Evolutionary conservation across 1,284 basidiomycete species (phyloP), one percentile per base, ranked within the genome.

Genomic region (Volvariella surrecta): DNA sequence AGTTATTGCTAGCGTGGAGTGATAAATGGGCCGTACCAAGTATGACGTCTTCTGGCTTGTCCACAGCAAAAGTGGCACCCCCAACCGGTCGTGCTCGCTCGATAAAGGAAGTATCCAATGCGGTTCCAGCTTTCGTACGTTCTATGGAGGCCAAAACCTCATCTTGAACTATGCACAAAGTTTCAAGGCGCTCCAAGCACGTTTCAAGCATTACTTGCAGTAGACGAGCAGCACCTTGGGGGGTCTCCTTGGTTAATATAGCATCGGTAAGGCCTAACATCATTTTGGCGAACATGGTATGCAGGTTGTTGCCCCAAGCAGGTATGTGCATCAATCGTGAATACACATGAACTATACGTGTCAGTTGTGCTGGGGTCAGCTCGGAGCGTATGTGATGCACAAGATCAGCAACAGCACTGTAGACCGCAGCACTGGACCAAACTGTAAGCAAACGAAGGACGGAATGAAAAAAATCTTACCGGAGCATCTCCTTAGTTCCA

Each of bases 221-320:
- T 24, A 93, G 69, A 46, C 74, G 71, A 3, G 77, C 74, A 3
- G 89, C 82, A 21, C 70, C 82, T 46, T 76, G 72, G 22, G 76
- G 67, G 10, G 82, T 76, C 39, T 85, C 84, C 62, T 93, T 92
- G 37, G 70, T 62, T 15, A 85, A 66, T 43, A 96, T 85, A 37
- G 82, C 79, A 50, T 99, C 96, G 42, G 91, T 77, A 28, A 97
- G 73, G 50, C 87, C 91, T 57, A 92, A 88, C 54, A 98, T 82
- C 61, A 97, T 82, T 65, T 98, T 99, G 48, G 88, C 87, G 51
- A 90, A 93, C 64, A 98, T 78, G 11, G 89, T 89, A 59, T 98
- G 93, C 31, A 95, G 81, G 44, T 78, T 82, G 49, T 79, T 84
- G 9, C 81, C 76, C 41, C 95, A 74, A 10, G 87, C 82, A 1